Conservation (phyloP, 352 stramenopile species). For the Phytopythium kandeliae region DNA sequence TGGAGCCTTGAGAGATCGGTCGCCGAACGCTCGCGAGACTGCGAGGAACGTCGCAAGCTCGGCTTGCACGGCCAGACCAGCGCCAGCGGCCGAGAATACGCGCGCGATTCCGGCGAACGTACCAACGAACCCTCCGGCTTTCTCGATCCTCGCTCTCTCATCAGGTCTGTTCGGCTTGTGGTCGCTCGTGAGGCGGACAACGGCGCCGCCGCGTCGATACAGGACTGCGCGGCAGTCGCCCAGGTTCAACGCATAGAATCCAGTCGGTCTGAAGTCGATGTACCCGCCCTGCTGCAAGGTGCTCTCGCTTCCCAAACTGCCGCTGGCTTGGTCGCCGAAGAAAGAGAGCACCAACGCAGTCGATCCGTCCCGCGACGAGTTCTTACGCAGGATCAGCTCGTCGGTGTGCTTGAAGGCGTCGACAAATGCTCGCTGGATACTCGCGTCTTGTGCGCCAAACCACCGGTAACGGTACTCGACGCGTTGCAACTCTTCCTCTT, state of each 20-base stretch:
- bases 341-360: slow-evolving; percentile 54
- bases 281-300: neutral
- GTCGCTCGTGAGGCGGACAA: slow-evolving; percentile 39
- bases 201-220: slow-evolving; percentile 25
- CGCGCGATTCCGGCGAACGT: slow-evolving; percentile 40
- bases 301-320: neutral
- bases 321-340: slow-evolving; percentile 10
- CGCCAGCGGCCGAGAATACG: slow-evolving; percentile 43
- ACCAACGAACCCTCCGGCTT: slow-evolving; percentile 41
- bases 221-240: slow-evolving; percentile 64
- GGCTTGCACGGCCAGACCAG: slow-evolving; percentile 22
- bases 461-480: slow-evolving; percentile 16
- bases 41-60: slow-evolving; percentile 38
- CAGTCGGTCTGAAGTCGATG: slow-evolving; percentile 5
- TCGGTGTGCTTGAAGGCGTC: slow-evolving; percentile 40
- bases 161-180: slow-evolving; percentile 47
- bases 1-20: slow-evolving; percentile 43
- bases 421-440: slow-evolving; percentile 25
- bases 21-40: slow-evolving; percentile 56
- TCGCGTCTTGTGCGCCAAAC: slow-evolving; percentile 15
- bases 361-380: slow-evolving; percentile 35
- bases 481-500: slow-evolving; percentile 21
- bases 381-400: slow-evolving; percentile 36
- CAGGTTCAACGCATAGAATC: slow-evolving; percentile 52
- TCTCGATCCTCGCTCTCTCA: slow-evolving; percentile 45